A percentile compares a stretch with the other conserved stretches of the same genome.
These are phyloP conservation scores for Cercospora brassicicola DNA, from an alignment of 2,329 filamentous ascomycete species.

Conservation along the genomic window DNA sequence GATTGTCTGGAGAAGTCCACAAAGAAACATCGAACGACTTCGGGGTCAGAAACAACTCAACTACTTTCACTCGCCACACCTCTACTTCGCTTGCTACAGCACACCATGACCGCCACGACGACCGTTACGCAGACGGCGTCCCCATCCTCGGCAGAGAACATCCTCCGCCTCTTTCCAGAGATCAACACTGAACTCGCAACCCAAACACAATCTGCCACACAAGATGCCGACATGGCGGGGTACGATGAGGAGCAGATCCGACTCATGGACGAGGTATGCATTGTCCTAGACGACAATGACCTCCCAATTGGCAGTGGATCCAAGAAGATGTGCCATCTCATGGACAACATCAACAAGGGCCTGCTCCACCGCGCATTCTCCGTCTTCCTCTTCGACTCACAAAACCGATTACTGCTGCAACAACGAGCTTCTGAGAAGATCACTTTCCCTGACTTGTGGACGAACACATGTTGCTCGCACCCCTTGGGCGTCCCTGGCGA, in stretches of 20 bases:
- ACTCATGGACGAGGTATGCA: conserved; percentile 98
- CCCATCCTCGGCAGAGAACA: conserved; percentile 70
- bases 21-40: conserved; percentile 20
- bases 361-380: conserved; percentile 97
- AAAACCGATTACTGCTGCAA: conserved; percentile 90
- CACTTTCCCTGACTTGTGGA: conserved; percentile 99
- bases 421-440: conserved; percentile 97
- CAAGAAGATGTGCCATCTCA: conserved; percentile 98
- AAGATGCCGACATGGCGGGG: conserved; percentile 72
- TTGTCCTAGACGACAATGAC: conserved; percentile 91
- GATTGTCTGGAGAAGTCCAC: conserved; percentile 11
- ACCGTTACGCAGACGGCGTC: conserved; percentile 35
- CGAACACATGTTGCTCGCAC: conserved; percentile 98
- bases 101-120: conserved; percentile 34
- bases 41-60: conserved; percentile 1
- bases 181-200: conserved; percentile 62
- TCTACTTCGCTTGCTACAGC: neutral
- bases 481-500: conserved; percentile 88
- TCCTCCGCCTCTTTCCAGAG: conserved; percentile 86
- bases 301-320: conserved; percentile 90
- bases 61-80: conserved; percentile 6
- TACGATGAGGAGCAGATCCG: conserved; percentile 98
- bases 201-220: conserved; percentile 51
- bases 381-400: conserved; percentile 93
- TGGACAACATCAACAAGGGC: conserved; percentile 97